phyloP scores from a whole-genome alignment of 1,139 yeast genomes.

The Maudiozyma humilis region DNA sequence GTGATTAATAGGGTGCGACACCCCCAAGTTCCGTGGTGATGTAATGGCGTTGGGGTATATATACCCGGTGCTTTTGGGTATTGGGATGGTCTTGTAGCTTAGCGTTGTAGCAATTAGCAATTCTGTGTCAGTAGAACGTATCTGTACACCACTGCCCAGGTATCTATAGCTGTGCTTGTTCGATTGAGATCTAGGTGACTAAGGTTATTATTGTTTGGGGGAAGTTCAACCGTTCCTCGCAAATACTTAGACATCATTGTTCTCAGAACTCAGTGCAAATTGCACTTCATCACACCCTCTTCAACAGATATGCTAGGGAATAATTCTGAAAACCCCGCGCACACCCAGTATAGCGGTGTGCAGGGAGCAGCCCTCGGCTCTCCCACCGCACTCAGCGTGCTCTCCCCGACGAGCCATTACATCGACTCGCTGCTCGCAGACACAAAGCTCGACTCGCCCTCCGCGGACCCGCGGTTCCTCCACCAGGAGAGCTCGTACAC shows the following conservation, averaged over 20 bases:
- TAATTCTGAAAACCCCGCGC: not conserved
- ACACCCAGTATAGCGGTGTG: not conserved
- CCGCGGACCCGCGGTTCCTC: slow-evolving; percentile 3
- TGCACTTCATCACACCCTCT: not conserved
- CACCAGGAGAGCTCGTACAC: slow-evolving; percentile 13
- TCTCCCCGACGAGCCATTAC: slow-evolving; percentile 3
- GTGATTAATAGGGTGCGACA: not conserved
- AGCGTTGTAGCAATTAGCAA: not conserved
- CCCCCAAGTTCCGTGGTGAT: too few relatives aligned
- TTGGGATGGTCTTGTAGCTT: too few relatives aligned
- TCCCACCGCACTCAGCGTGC: not conserved
- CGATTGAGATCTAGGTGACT: too few relatives aligned
- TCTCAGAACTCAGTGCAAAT: too few relatives aligned
- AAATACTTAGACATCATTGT: not conserved
- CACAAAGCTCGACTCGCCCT: slow-evolving; percentile 6
- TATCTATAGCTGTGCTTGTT: too few relatives aligned
- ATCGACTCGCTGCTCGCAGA: slow-evolving; percentile 3
- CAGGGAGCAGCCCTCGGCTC: not conserved
- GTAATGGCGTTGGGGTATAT: too few relatives aligned
- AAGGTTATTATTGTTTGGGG: not conserved
- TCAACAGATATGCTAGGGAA: not conserved
- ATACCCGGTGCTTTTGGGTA: too few relatives aligned
- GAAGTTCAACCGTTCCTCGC: not conserved
- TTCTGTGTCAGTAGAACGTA: too few relatives aligned
- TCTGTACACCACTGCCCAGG: too few relatives aligned